Percentiles rank a stretch among this genome's conserved stretches.
Evolutionary conservation across 331 rosid species (phyloP).

Genomic region (Pyrus hybrid): DNA sequence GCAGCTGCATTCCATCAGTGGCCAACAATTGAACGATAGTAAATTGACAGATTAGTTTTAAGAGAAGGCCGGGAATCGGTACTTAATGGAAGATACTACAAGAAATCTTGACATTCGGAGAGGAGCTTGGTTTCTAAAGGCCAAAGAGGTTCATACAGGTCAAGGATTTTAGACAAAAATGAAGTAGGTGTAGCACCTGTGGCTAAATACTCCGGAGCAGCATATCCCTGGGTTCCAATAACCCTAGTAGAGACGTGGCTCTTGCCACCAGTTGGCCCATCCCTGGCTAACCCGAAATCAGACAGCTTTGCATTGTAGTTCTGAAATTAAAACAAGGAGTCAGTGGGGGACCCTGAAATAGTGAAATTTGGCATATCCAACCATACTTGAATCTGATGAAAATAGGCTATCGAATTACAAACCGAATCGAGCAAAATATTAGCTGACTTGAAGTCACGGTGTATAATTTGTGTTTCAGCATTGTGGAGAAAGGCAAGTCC

Average conservation of each 20-base stretch:
- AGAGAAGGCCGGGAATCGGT: not conserved
- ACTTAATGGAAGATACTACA: not conserved
- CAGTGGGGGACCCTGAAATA: not conserved
- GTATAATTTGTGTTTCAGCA: conserved; percentile 70
- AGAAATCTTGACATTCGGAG: not conserved
- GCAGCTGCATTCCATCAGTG: not conserved
- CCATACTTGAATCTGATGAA: not conserved
- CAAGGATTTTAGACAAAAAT: conserved; percentile 2
- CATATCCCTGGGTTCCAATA: conserved; percentile 87
- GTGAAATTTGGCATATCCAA: not conserved
- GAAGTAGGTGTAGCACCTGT: conserved; percentile 43
- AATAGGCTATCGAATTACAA: conserved; percentile 6
- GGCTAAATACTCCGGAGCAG: conserved; percentile 82
- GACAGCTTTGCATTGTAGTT: conserved; percentile 79
- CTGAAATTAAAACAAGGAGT: conserved; percentile 32
- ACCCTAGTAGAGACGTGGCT: conserved; percentile 89
- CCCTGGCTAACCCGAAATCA: conserved; percentile 96
- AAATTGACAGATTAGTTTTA: not conserved
- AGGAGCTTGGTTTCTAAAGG: not conserved
- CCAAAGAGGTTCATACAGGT: not conserved
- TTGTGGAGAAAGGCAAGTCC: conserved; percentile 95
- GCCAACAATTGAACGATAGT: not conserved
- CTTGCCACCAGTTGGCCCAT: conserved; percentile 85
- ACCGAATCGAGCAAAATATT: conserved; percentile 89
- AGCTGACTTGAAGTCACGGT: conserved; percentile 91